Evolutionary conservation across 2,329 filamentous ascomycete genomes (phyloP).

Genomic region (Fusarium annulatum): DNA sequence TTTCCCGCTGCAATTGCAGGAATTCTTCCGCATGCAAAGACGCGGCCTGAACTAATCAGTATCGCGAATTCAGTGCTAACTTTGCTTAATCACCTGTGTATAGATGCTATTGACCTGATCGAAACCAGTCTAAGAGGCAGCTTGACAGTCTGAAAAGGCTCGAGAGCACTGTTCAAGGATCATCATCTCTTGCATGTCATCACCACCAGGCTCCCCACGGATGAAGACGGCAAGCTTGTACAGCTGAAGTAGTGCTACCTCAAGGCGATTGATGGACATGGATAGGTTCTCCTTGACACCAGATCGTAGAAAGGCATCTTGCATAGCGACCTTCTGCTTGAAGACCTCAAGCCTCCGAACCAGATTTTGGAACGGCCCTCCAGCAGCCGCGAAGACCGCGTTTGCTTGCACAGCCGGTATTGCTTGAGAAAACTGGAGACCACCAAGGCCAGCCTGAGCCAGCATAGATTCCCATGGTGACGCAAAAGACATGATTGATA

Average conservation of each 20-base stretch:
- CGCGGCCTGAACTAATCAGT: background rate
- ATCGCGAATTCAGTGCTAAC: accelerated
- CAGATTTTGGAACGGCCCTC: background rate
- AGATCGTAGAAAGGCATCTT: background rate
- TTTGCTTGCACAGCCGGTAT: background rate
- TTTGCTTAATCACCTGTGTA: background rate
- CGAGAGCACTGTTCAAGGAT: background rate
- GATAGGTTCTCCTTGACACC: background rate
- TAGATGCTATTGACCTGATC: background rate
- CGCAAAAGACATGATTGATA: background rate
- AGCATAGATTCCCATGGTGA: background rate
- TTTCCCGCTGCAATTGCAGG: background rate
- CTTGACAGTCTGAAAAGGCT: background rate
- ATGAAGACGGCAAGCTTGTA: background rate
- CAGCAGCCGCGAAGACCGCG: background rate
- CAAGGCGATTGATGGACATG: background rate
- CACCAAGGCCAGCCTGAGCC: background rate
- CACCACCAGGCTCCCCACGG: background rate
- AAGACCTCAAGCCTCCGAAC: background rate
- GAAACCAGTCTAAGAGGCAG: background rate
- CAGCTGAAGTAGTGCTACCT: background rate
- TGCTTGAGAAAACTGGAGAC: background rate
- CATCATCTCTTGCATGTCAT: background rate
- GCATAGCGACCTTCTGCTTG: background rate
- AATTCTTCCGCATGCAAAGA: background rate